Percentiles rank a stretch among this genome's conserved stretches.
These are phyloP conservation scores for Amesomyces nigricolor DNA, from an alignment of 2,329 filamentous ascomycete genomes.

Conservation along the genomic window DNA sequence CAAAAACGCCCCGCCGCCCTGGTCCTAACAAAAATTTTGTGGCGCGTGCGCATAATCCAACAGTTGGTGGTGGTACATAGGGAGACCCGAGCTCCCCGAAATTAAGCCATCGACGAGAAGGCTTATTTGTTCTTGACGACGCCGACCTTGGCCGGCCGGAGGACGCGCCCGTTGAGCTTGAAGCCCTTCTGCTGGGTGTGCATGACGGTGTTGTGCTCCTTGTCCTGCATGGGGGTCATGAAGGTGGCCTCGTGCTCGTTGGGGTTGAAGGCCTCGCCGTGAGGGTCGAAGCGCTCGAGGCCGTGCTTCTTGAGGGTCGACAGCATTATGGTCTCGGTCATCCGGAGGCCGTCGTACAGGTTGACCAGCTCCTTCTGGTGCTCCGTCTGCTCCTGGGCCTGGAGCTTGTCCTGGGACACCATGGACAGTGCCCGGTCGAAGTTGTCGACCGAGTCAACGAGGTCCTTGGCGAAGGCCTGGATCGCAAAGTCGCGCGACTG, in stretches of 20 bases:
- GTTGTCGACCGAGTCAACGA: constrained; percentile 94
- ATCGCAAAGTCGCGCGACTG: constrained; percentile 87
- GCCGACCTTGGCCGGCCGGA: constrained; percentile 92
- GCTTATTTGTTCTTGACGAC: constrained; percentile 43
- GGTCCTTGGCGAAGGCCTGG: constrained; percentile 89
- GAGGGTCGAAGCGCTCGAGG: constrained; percentile 79
- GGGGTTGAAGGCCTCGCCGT: constrained; percentile 85
- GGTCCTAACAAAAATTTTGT: neutral
- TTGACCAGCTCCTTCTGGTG: constrained; percentile 66
- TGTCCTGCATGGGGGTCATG: constrained; percentile 79
- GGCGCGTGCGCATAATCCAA: constrained; percentile 6
- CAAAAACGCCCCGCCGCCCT: constrained; percentile 15
- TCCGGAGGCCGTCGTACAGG: constrained; percentile 84
- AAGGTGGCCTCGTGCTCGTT: constrained; percentile 97
- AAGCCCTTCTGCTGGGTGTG: constrained; percentile 94
- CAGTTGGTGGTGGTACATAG: constrained; percentile 14
- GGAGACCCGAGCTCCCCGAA: neutral
- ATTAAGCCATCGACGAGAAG: neutral
- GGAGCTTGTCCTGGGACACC: constrained; percentile 70
- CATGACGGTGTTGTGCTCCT: constrained; percentile 88
- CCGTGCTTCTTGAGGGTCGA: constrained; percentile 89
- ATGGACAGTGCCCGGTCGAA: constrained; percentile 84
- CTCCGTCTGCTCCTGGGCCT: constrained; percentile 43
- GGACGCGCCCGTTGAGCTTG: constrained; percentile 79
- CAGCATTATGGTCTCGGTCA: constrained; percentile 89